phyloP scores from a whole-genome alignment of 176 grass and related monocot genomes.

The Miscanthus lutarioriparius region DNA sequence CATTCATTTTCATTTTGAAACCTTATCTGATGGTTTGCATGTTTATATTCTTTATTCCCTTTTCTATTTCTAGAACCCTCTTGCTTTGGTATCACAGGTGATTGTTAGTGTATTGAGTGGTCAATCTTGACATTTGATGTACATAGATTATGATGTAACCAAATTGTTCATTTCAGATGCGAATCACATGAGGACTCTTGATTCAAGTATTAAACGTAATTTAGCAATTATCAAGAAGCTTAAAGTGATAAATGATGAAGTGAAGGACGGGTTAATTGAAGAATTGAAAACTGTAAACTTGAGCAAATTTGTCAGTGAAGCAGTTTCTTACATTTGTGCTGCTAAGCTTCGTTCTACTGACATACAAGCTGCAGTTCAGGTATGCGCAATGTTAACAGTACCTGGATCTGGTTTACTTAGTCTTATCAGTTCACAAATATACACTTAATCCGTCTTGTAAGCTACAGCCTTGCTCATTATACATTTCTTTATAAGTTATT shows the following conservation, averaged over 20 bases:
- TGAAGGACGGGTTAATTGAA: constrained; percentile 77
- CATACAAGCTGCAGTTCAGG: constrained; percentile 97
- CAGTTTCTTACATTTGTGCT: constrained; percentile 91
- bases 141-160: constrained; percentile 23
- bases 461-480: not conserved
- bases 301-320: constrained; percentile 99
- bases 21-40: not conserved
- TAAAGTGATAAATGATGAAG: constrained; percentile 91
- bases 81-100: constrained; percentile 1
- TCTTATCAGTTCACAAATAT: constrained; percentile 45
- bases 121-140: constrained; percentile 7
- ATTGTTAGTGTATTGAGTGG: not conserved
- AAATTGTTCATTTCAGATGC: constrained; percentile 62
- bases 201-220: constrained; percentile 92
- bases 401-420: constrained; percentile 11
- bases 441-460: constrained; percentile 44
- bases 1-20: not conserved
- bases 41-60: constrained; percentile 6
- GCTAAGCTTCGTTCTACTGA: constrained; percentile 93
- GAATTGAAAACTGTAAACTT: constrained; percentile 95
- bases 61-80: not conserved
- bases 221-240: constrained; percentile 91
- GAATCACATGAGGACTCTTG: constrained; percentile 80
- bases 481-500: not conserved
- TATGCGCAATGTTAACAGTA: constrained; percentile 61